These are phyloP conservation scores for Monosporascus sp. DNA, from an alignment of 2,329 filamentous ascomycete genomes.

Conservation along the genomic window DNA sequence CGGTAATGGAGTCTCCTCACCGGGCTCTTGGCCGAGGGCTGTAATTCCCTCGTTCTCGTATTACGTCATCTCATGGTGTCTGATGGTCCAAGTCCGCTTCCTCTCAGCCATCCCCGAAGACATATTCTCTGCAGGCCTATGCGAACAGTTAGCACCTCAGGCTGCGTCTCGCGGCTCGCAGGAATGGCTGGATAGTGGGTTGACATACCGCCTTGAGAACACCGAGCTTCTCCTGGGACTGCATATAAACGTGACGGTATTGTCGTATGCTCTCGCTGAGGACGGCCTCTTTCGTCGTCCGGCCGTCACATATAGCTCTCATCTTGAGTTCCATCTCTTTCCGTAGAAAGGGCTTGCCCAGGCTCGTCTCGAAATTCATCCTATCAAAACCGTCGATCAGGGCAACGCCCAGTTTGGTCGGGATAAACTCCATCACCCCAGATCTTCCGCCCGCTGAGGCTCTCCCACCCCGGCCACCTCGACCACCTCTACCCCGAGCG, in stretches of 20 bases:
- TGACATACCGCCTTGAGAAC: constrained; percentile 56
- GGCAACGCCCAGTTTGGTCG: constrained; percentile 84
- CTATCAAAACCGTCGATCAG: constrained; percentile 92
- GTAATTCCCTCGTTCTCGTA: background rate
- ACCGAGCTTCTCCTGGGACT: constrained; percentile 72
- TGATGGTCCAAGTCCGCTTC: background rate
- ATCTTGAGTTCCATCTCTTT: constrained; percentile 98
- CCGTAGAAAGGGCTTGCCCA: constrained; percentile 91
- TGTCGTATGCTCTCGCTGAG: constrained; percentile 79
- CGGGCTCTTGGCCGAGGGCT: background rate
- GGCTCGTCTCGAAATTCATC: constrained; percentile 86
- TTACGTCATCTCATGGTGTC: constrained; percentile 4
- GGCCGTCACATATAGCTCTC: constrained; percentile 92
- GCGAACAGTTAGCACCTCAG: constrained; percentile 8
- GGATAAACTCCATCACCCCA: constrained; percentile 79
- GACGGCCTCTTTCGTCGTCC: constrained; percentile 67
- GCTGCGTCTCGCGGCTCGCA: background rate
- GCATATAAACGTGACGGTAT: constrained; percentile 81
- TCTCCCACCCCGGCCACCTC: constrained; percentile 35
- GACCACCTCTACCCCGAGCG: constrained; percentile 39
- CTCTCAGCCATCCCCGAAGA: constrained; percentile 33
- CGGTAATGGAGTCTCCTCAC: background rate
- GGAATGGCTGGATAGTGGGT: background rate
- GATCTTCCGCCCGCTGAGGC: constrained; percentile 37
- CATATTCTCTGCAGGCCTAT: constrained; percentile 53